Base-by-base conservation (phyloP, 768 basidiomycete species). In the Strobilomyces confusus region DNA sequence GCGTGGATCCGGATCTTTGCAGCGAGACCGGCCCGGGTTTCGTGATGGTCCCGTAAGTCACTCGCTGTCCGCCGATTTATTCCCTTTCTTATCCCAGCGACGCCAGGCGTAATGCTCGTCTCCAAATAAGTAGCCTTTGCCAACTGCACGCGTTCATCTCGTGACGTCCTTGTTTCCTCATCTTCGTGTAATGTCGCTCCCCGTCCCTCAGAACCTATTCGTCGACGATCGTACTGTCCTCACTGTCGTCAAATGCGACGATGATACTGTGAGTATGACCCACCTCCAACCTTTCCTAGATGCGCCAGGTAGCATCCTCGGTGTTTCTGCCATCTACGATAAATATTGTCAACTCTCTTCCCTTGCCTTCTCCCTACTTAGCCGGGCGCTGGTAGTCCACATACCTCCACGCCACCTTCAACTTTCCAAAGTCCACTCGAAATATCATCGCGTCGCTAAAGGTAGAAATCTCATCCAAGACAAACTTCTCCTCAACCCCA, bases 301-400 rank as follows among this genome's bases (percentile, higher is more conserved):
- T 19, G 59, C 70, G 0, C 50, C 66, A 17, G 19, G 42, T 9
- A 51, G 62, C 22, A 36, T 57, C 20, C 54, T 78, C 26, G 80
- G 80, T 5, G 53, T 82, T 6, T 72, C 80, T 9, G 75, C 79
- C 0, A 64, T 66, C 0, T 80, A 77, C 54, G 72, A 68, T 3
- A 11, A 67, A 0, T 63, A 67, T 6, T 71, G 72, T 32, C 55
- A 59, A 12, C 58, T 82, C 14, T 67, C 63, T 0, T 57, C 61
- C 1, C 58, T 81, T 1, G 77, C 77, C 0, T 67, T 82, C 37
- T 65, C 79, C 5, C 70, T 78, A 0, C 43, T 55, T 5, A 63
- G 69, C 0, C 61, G 56, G 0, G 72, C 69, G 1, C 63, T 82
- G 0, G 50, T 76, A 5, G 60, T 80, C n/a, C 63, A 57, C 11